Conservation (phyloP, 257 asterid species). For the Penstemon eatonii region DNA sequence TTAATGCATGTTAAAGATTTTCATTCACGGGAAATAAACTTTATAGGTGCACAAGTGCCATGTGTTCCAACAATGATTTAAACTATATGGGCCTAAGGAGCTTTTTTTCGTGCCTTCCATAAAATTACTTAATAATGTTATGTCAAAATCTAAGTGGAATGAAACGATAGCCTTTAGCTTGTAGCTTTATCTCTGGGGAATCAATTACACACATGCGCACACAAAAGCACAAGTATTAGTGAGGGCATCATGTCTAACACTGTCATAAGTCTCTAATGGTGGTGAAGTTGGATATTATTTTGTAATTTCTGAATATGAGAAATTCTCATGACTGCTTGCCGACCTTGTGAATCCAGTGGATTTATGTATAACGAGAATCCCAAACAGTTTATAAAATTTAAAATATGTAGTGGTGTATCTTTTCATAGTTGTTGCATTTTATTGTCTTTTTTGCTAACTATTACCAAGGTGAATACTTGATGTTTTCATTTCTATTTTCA, state of each 20-base stretch:
- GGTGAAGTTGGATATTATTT: background rate
- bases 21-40: background rate
- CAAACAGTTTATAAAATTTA: background rate
- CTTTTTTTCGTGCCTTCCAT: background rate
- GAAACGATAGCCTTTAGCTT: background rate
- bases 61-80: background rate
- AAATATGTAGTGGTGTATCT: slow-evolving; percentile 4
- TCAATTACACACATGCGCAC: too few relatives aligned
- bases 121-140: background rate
- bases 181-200: too few relatives aligned
- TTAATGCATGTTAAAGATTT: too few relatives aligned
- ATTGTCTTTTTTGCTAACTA: slow-evolving; percentile 2
- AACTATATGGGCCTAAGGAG: background rate
- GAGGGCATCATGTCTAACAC: too few relatives aligned
- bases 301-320: background rate
- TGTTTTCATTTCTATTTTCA: slow-evolving; percentile 16
- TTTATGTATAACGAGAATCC: slow-evolving; percentile 16
- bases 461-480: slow-evolving; percentile 7
- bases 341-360: background rate
- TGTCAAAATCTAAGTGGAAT: background rate
- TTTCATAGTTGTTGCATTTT: slow-evolving; percentile 13
- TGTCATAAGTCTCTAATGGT: background rate
- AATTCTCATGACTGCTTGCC: slow-evolving; percentile 13
- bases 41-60: background rate
- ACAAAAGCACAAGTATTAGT: background rate